Evolutionary conservation across 139 green algal species (phyloP).

Genomic region (Tetradesmus obliquus): DNA sequence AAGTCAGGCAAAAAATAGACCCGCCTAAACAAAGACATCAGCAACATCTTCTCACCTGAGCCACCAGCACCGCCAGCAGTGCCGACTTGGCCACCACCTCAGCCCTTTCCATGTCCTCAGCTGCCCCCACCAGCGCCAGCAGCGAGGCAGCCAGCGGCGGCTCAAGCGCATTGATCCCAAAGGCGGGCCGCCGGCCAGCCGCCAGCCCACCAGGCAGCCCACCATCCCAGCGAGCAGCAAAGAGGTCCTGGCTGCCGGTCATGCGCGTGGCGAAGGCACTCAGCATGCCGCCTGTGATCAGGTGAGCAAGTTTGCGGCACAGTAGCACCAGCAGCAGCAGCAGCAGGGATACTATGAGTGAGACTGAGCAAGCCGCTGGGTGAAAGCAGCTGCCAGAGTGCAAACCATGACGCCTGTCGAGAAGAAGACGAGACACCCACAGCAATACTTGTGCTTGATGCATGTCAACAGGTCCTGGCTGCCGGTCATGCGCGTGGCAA

Average conservation of each 20-base stretch:
- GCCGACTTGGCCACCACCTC: slow-evolving; percentile 48
- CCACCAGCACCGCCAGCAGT: slow-evolving; percentile 62
- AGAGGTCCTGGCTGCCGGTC: slow-evolving; percentile 65
- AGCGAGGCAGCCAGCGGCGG: slow-evolving; percentile 44
- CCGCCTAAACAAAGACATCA: too few relatives aligned
- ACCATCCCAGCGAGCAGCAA: slow-evolving; percentile 58
- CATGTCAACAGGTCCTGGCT: slow-evolving; percentile 66
- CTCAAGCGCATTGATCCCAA: slow-evolving; percentile 68
- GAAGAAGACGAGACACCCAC: too few relatives aligned
- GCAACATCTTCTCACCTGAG: slow-evolving; percentile 45
- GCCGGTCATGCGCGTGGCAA: slow-evolving; percentile 48
- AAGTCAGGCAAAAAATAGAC: too few relatives aligned
- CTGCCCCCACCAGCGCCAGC: slow-evolving; percentile 32
- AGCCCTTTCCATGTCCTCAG: slow-evolving; percentile 24
- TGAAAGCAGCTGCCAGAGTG: background rate
- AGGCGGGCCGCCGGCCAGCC: slow-evolving; percentile 60
- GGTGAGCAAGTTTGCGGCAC: background rate
- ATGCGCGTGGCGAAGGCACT: slow-evolving; percentile 39
- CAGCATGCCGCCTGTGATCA: slow-evolving; percentile 10
- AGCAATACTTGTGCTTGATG: too few relatives aligned
- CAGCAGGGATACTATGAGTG: background rate
- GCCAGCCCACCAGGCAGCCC: slow-evolving; percentile 61
- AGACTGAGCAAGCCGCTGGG: background rate
- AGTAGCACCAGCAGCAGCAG: background rate
- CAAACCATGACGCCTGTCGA: too few relatives aligned